A percentile compares a stretch with the other conserved stretches of the same genome.
These are phyloP conservation scores for Barnettozyma vustinii DNA, from an alignment of 805 yeast species.

Conservation along the genomic window DNA sequence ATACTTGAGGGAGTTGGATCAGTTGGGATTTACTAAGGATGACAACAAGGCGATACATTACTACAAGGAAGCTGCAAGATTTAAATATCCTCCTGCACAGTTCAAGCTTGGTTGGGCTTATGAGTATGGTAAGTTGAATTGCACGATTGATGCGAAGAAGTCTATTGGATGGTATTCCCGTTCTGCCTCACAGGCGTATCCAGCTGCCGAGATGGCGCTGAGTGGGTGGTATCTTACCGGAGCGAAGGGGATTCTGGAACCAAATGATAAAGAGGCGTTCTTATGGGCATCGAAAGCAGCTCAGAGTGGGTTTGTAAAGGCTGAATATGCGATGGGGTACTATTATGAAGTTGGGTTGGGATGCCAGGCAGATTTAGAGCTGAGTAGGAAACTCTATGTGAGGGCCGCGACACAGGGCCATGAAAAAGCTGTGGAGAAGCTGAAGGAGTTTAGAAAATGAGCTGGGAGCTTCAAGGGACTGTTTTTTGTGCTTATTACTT, in stretches of 20 bases:
- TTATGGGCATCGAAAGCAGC: slow-evolving; percentile 63
- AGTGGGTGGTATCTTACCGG: slow-evolving; percentile 80
- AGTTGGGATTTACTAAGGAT: slow-evolving; percentile 29
- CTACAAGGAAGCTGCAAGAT: slow-evolving; percentile 53
- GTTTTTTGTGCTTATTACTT: no score
- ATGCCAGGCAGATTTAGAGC: slow-evolving; percentile 34
- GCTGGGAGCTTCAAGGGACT: neutral
- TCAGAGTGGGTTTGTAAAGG: slow-evolving; percentile 52
- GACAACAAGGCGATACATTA: slow-evolving; percentile 41
- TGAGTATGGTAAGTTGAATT: slow-evolving; percentile 59
- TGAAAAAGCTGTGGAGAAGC: slow-evolving; percentile 42
- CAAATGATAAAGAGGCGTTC: slow-evolving; percentile 60
- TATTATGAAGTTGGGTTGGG: slow-evolving; percentile 66
- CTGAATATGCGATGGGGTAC: slow-evolving; percentile 65
- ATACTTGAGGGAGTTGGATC: slow-evolving; percentile 30
- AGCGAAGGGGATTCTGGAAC: slow-evolving; percentile 43
- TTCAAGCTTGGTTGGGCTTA: slow-evolving; percentile 66
- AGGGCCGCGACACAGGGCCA: slow-evolving; percentile 62
- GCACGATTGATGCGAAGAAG: slow-evolving; percentile 47
- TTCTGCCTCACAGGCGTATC: slow-evolving; percentile 56
- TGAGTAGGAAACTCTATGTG: slow-evolving; percentile 46
- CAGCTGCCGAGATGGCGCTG: slow-evolving; percentile 64
- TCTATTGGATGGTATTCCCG: slow-evolving; percentile 71
- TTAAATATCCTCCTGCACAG: slow-evolving; percentile 62
- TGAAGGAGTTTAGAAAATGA: slow-evolving; percentile 7